Conservation (phyloP, 495 filamentous ascomycete species). For the Penicillium nucicola region DNA sequence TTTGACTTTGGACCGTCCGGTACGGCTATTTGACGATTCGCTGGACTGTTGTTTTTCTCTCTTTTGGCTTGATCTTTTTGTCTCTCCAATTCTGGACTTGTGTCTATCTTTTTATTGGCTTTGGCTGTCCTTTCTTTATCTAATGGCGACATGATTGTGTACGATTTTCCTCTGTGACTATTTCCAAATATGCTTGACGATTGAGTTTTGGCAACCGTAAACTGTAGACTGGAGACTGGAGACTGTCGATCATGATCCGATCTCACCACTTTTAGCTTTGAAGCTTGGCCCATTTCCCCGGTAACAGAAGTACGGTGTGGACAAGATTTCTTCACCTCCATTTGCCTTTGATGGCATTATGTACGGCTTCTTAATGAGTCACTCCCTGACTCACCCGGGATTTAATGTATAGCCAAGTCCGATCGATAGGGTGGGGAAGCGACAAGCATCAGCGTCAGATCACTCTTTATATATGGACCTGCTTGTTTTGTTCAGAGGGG, state of each 20-base stretch:
- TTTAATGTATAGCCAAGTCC: neutral
- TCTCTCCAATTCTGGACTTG: constrained; percentile 17
- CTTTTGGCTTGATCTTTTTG: constrained; percentile 13
- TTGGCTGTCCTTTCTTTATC: neutral
- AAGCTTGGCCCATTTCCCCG: no score
- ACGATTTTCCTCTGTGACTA: constrained; percentile 23
- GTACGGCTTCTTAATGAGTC: neutral
- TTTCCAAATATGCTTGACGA: constrained; percentile 9
- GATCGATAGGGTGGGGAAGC: neutral
- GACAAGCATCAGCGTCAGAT: neutral
- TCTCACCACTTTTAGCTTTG: no score
- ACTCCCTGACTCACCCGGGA: neutral
- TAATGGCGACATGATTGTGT: constrained; percentile 28
- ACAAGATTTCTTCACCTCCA: no score
- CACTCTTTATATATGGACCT: neutral
- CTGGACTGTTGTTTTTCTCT: constrained; percentile 7
- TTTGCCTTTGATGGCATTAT: no score
- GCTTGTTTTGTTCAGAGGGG: no score
- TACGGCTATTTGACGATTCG: constrained; percentile 19
- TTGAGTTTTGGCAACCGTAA: neutral
- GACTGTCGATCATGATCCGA: no score
- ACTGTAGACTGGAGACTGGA: no score
- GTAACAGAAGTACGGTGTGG: no score
- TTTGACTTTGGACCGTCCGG: constrained; percentile 20
- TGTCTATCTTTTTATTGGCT: constrained; percentile 11